Percentiles rank a stretch among this genome's conserved stretches.
phyloP scores from a whole-genome alignment of 805 yeast genomes.

The Sungouiella thailandica region DNA sequence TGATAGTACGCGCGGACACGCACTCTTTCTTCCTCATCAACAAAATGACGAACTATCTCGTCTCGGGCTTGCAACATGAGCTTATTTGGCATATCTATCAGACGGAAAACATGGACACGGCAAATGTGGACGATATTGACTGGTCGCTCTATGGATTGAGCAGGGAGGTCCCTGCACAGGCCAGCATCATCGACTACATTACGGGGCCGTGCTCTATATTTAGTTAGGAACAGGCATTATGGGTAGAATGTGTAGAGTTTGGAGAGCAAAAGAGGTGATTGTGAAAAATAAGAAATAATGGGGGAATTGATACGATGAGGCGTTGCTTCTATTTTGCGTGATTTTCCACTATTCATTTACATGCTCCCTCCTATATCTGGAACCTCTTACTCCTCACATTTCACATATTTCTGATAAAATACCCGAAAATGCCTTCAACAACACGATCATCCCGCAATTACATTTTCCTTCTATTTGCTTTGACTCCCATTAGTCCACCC shows the following conservation, averaged over 20 bases:
- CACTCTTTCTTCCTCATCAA: constrained; percentile 27
- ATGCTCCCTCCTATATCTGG: too few relatives aligned
- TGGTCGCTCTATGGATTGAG: constrained; percentile 31
- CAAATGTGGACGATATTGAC: constrained; percentile 6
- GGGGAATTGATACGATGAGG: too few relatives aligned
- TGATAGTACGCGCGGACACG: constrained; percentile 3
- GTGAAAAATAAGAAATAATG: too few relatives aligned
- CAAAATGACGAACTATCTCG: constrained; percentile 30
- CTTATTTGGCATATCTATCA: constrained; percentile 35
- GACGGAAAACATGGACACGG: constrained; percentile 11
- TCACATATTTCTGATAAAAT: too few relatives aligned
- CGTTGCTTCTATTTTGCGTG: too few relatives aligned
- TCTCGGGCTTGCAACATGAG: constrained; percentile 34
- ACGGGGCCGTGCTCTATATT: constrained; percentile 6
- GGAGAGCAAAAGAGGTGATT: too few relatives aligned
- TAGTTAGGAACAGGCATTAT: background rate
- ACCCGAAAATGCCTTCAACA: too few relatives aligned
- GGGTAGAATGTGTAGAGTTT: too few relatives aligned
- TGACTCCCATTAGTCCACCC: constrained; percentile 36
- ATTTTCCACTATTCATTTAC: too few relatives aligned
- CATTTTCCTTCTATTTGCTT: background rate
- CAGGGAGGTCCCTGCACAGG: constrained; percentile 10
- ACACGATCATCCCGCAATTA: too few relatives aligned
- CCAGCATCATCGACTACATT: constrained; percentile 9
- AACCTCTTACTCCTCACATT: too few relatives aligned